phyloP scores from a whole-genome alignment of 2,329 filamentous ascomycete genomes.

The Xylaria sp. region DNA sequence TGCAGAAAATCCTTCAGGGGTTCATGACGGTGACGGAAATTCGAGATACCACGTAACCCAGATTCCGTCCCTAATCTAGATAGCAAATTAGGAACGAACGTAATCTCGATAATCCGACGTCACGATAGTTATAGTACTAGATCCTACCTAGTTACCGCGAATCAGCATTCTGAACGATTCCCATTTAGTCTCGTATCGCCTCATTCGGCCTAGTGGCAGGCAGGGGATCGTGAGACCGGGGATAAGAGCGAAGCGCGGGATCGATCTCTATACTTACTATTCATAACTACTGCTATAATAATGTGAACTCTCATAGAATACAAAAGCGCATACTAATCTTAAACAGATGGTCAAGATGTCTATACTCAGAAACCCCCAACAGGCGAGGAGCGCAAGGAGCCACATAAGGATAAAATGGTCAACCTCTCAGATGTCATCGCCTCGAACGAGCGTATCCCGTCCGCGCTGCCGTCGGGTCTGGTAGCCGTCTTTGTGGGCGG shows the following conservation, averaged over 20 bases:
- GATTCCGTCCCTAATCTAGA: not conserved
- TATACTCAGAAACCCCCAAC: not conserved
- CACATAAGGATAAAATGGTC: conserved; percentile 21
- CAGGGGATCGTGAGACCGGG: not conserved
- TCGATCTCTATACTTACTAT: not conserved
- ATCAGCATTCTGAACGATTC: conserved; percentile 10
- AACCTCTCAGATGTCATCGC: conserved; percentile 25
- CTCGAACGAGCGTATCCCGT: conserved; percentile 50
- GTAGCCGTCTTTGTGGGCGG: conserved; percentile 63
- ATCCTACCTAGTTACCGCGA: not conserved
- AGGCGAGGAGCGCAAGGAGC: not conserved
- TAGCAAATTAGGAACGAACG: too few relatives aligned
- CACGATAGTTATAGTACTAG: not conserved
- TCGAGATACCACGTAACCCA: not conserved
- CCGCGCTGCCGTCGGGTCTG: conserved; percentile 51
- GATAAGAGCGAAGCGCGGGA: not conserved
- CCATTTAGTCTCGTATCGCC: conserved; percentile 21
- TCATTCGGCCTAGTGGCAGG: conserved; percentile 1
- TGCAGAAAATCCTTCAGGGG: too few relatives aligned
- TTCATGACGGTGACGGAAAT: not conserved
- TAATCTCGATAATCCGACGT: too few relatives aligned
- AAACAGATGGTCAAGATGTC: not conserved
- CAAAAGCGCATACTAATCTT: not conserved
- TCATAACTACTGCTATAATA: not conserved
- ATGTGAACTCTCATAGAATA: not conserved